These are phyloP conservation scores for Oryza coarctata DNA, from an alignment of 176 grass and related monocot genomes.

Conservation along the genomic window DNA sequence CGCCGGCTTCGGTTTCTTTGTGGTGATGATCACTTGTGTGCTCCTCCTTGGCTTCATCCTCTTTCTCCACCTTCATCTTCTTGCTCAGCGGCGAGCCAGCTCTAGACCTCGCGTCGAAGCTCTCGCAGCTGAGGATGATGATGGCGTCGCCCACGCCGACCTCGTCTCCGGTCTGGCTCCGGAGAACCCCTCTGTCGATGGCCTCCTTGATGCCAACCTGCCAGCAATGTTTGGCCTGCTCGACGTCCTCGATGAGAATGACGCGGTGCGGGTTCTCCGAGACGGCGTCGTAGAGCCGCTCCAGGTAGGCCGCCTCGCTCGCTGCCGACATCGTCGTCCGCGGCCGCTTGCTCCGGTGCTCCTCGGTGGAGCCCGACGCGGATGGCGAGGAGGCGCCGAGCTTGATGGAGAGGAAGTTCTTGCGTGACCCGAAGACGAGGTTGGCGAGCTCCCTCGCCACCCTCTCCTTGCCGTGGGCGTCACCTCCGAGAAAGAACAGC, in stretches of 20 bases:
- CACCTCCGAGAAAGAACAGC: slow-evolving; percentile 80
- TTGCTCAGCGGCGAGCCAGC: slow-evolving; percentile 50
- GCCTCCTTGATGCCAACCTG: slow-evolving; percentile 63
- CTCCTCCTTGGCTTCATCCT: slow-evolving; percentile 32
- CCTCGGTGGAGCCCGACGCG: slow-evolving; percentile 37
- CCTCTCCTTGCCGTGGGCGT: slow-evolving; percentile 65
- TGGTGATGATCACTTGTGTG: slow-evolving; percentile 14
- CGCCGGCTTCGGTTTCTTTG: neutral
- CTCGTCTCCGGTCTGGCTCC: slow-evolving; percentile 40
- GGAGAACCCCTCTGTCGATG: slow-evolving; percentile 57
- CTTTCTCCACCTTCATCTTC: slow-evolving; percentile 31
- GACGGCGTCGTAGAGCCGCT: slow-evolving; percentile 59
- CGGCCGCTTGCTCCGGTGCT: slow-evolving; percentile 55
- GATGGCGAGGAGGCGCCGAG: slow-evolving; percentile 23
- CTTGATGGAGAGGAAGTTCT: slow-evolving; percentile 47
- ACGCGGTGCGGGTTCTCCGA: slow-evolving; percentile 63
- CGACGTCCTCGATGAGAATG: slow-evolving; percentile 73
- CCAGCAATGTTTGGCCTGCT: slow-evolving; percentile 41
- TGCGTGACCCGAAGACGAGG: slow-evolving; percentile 73
- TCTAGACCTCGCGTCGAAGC: slow-evolving; percentile 49
- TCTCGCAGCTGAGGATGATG: slow-evolving; percentile 72
- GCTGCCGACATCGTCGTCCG: slow-evolving; percentile 6
- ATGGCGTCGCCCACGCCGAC: slow-evolving; percentile 69
- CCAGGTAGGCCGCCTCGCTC: slow-evolving; percentile 36
- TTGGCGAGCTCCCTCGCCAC: slow-evolving; percentile 70